Evolutionary conservation across 169 alveolate genomes (phyloP).

Genomic region (Pseudocohnilembus persalinus): DNA sequence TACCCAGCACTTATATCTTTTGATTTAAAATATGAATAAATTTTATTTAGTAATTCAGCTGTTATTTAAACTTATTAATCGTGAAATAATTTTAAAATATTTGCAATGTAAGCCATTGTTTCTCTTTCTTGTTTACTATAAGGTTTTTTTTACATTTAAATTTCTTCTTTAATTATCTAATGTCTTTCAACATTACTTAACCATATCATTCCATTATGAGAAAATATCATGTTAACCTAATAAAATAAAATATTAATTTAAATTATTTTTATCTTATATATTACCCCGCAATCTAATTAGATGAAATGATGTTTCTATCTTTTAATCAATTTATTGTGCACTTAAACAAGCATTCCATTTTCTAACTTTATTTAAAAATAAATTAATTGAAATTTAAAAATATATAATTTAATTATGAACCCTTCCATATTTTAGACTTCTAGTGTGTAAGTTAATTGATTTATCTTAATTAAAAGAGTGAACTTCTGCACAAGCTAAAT

Average conservation of each 20-base stretch:
- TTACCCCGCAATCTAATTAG: constrained; percentile 3
- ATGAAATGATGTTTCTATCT: constrained; percentile 15
- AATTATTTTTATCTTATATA: too few species aligned
- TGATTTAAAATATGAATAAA: neutral
- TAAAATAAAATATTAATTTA: too few species aligned
- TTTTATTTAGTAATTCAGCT: constrained; percentile 17
- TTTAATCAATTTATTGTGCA: constrained; percentile 8
- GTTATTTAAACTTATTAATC: constrained; percentile 8
- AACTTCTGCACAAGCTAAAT: constrained; percentile 28
- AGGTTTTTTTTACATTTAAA: constrained; percentile 8
- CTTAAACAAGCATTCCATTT: constrained; percentile 20
- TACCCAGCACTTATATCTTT: constrained; percentile 10
- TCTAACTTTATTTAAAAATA: constrained; percentile 1
- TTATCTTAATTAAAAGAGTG: constrained; percentile 23
- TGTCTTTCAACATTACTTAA: constrained; percentile 9
- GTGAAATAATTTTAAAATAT: constrained; percentile 6
- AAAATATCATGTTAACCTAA: constrained; percentile 10
- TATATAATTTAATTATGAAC: neutral
- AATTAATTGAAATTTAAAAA: neutral
- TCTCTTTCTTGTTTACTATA: constrained; percentile 17
- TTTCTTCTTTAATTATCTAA: constrained; percentile 9
- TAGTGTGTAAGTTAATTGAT: constrained; percentile 22
- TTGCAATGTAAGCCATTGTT: neutral
- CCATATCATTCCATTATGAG: constrained; percentile 29
- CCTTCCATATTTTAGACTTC: constrained; percentile 27